These are phyloP conservation scores for Plasmodium sp. DNA, from an alignment of 169 alveolate genomes.

Conservation along the genomic window DNA sequence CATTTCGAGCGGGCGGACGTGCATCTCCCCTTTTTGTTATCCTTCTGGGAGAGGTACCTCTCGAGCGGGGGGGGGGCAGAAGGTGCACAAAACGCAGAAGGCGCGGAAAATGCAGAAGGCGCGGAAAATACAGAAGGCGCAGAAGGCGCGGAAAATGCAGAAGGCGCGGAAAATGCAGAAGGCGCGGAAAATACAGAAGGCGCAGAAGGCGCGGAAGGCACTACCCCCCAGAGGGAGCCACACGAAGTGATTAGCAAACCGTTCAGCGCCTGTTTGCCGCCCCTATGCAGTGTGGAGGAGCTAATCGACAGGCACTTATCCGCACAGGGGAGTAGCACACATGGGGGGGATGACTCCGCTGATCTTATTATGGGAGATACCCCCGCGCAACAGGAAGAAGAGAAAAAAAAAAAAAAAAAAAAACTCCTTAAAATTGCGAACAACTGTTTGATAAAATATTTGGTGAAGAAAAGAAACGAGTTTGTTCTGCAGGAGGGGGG, in stretches of 20 bases:
- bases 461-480: neutral
- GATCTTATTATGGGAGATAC: neutral
- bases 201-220: no score
- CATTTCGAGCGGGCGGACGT: constrained; percentile 11
- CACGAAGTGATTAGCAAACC: neutral
- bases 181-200: no score
- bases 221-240: neutral
- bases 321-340: neutral
- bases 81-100: no score
- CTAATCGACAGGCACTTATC: neutral
- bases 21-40: constrained; percentile 10
- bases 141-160: no score
- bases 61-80: neutral
- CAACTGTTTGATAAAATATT: constrained; percentile 14
- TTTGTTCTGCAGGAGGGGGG: neutral
- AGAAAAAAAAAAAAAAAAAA: neutral
- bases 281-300: constrained; percentile 1
- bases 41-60: constrained; percentile 32
- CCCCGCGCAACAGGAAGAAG: neutral
- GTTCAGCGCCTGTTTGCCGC: neutral
- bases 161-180: no score
- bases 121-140: no score
- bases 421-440: constrained; percentile 9
- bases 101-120: no score
- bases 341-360: neutral